phyloP scores from a whole-genome alignment of 352 stramenopile species.

The Globisporangium barbulae region DNA sequence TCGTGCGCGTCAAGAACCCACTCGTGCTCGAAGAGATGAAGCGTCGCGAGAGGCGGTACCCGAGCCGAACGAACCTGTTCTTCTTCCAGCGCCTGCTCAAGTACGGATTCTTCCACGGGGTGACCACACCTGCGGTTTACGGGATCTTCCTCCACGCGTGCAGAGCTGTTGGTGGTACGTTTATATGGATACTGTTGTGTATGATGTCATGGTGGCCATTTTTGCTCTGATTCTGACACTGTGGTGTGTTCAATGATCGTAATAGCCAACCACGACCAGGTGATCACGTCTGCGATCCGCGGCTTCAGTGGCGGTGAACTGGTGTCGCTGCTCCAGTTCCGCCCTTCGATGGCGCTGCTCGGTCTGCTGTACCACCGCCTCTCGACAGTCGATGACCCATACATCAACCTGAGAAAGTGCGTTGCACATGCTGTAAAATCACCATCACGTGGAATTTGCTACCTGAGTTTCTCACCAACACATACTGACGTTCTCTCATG shows the following conservation, averaged over 20 bases:
- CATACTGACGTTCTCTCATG: background rate
- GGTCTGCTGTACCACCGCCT: slow-evolving; percentile 65
- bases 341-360: slow-evolving; percentile 76
- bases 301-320: slow-evolving; percentile 78
- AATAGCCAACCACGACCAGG: slow-evolving; percentile 66
- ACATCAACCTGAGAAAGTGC: slow-evolving; percentile 68
- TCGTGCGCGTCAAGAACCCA: slow-evolving; percentile 61
- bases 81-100: slow-evolving; percentile 80
- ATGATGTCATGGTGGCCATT: too few species aligned
- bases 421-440: slow-evolving; percentile 1
- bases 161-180: slow-evolving; percentile 45
- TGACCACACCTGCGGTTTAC: slow-evolving; percentile 69
- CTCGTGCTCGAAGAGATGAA: slow-evolving; percentile 63
- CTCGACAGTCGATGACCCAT: slow-evolving; percentile 62
- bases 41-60: slow-evolving; percentile 61
- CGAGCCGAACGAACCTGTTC: slow-evolving; percentile 56
- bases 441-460: background rate
- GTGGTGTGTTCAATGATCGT: background rate
- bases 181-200: background rate
- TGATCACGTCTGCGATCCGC: slow-evolving; percentile 81
- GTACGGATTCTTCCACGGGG: slow-evolving; percentile 65
- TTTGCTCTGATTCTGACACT: background rate
- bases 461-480: background rate
- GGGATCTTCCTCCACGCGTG: slow-evolving; percentile 72
- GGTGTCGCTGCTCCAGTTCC: slow-evolving; percentile 70